Percentiles rank a stretch among this genome's conserved stretches.
phyloP scores from a whole-genome alignment of 2,329 filamentous ascomycete species.

The Aspergillus flavus region DNA sequence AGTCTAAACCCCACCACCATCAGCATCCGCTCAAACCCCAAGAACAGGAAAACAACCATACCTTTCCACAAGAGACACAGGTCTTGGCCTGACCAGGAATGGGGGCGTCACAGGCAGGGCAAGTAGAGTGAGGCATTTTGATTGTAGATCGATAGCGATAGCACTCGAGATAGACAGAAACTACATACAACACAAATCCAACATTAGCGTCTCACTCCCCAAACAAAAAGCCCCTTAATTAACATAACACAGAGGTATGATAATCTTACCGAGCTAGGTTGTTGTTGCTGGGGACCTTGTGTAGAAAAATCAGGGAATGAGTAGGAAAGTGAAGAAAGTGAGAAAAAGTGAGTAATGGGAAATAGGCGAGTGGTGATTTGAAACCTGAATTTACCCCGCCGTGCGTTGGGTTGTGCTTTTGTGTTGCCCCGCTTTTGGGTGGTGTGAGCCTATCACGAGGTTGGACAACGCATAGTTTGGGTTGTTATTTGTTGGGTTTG shows the following conservation, averaged over 20 bases:
- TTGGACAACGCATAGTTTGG: not conserved
- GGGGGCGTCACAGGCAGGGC: constrained; percentile 29
- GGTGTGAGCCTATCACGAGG: not conserved
- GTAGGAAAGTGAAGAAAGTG: not conserved
- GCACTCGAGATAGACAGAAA: not conserved
- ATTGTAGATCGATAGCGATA: not conserved
- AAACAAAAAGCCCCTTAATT: not conserved
- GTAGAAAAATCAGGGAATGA: not conserved
- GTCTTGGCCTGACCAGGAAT: constrained; percentile 32
- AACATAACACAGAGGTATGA: not conserved
- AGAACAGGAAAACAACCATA: constrained; percentile 9
- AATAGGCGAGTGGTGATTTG: not conserved
- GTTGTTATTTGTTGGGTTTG: too few relatives aligned
- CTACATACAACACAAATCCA: not conserved
- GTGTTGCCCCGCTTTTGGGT: constrained; percentile 2
- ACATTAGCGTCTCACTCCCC: not conserved
- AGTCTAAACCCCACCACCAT: constrained; percentile 14
- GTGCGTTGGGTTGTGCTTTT: not conserved
- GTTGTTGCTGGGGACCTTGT: not conserved
- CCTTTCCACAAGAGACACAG: constrained; percentile 32
- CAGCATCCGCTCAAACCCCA: not conserved
- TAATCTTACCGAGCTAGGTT: not conserved
- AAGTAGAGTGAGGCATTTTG: constrained; percentile 28
- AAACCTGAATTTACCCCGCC: not conserved
- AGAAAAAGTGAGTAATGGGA: not conserved